Base-by-base conservation (phyloP, 331 rosid genomes). In the Pyracantha coccinea region DNA sequence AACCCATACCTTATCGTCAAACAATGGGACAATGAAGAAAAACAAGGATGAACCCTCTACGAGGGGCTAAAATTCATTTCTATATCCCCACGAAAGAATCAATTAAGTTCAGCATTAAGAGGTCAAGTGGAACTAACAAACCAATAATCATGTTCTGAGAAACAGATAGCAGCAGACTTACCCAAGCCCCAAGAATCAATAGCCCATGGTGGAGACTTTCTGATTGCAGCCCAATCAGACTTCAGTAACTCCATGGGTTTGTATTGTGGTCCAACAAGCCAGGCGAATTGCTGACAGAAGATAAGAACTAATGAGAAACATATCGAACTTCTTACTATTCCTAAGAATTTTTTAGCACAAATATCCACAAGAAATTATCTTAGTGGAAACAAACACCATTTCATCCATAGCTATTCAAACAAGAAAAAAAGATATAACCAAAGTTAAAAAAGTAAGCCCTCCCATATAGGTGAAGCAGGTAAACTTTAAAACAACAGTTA, bases 101-200 rank as follows among this genome's bases (percentile, higher is more conserved):
- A 69, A 25, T 45, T 28, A 9, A 73, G 63, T 28, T n/a, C 74
- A 75, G 24, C 68, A 74, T 47, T 52, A 67, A 73, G 1, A 55
- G 53, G 19, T 65, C 64, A 6, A 50, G 71, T 50, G 61, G 27
- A 52, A 12, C 62, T 66, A 69, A 33, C 67, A 88, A 81, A 75
- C 35, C 54, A 71, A 78, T 68, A n/a, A 75, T 75, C 74, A 57
- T 21, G 70, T 53, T 57, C 50, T 54, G 68, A 64, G 47, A 63
- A 76, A 47, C 47, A 75, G 33, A 69, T 63, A 67, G 45, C 79
- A 66, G 83, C 55, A 75, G 73, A 78, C 91, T 74, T 86, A 94
- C 99, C 99, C 90, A 94, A 84, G 47, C 99, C 99, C 99, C 99
- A 94, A 78, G 99, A 94, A 89, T 94, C 99, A 79, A 89, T 84